Percentiles rank a stretch among this genome's conserved stretches.
These are phyloP conservation scores for Lipomyces anomalus DNA, from an alignment of 805 yeast genomes.

Conservation along the genomic window DNA sequence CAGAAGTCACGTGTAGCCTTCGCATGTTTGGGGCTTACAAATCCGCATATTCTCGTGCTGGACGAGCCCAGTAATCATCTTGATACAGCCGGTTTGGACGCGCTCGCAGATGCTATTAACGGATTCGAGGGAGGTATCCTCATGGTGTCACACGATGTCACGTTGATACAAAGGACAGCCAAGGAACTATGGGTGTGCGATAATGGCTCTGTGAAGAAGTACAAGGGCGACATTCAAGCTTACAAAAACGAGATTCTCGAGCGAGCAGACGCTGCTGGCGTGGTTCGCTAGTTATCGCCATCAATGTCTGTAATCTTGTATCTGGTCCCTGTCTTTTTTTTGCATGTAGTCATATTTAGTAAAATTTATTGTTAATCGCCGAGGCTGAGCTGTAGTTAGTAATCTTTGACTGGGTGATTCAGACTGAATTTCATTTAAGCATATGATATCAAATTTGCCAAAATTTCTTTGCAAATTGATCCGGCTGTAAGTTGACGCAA, in stretches of 20 bases:
- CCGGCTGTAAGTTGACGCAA: too few relatives aligned
- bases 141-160: conserved; percentile 97
- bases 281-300: conserved; percentile 67
- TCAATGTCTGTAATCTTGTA: too few relatives aligned
- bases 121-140: conserved; percentile 91
- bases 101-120: conserved; percentile 80
- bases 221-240: conserved; percentile 76
- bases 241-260: conserved; percentile 83
- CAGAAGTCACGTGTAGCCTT: conserved; percentile 98
- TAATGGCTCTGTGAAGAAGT: conserved; percentile 68
- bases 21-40: conserved; percentile 83
- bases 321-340: too few relatives aligned
- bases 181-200: conserved; percentile 96
- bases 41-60: conserved; percentile 84
- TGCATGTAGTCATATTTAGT: too few relatives aligned
- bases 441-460: too few relatives aligned
- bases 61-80: conserved; percentile 99
- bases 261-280: conserved; percentile 78
- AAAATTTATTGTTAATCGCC: too few relatives aligned
- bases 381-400: too few relatives aligned
- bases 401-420: too few relatives aligned
- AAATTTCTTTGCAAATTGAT: too few relatives aligned
- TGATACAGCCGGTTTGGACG: conserved; percentile 97
- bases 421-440: too few relatives aligned
- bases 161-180: conserved; percentile 82